Base-by-base conservation (phyloP, 2,329 filamentous ascomycete genomes). In the Fusarium albosuccineum region DNA sequence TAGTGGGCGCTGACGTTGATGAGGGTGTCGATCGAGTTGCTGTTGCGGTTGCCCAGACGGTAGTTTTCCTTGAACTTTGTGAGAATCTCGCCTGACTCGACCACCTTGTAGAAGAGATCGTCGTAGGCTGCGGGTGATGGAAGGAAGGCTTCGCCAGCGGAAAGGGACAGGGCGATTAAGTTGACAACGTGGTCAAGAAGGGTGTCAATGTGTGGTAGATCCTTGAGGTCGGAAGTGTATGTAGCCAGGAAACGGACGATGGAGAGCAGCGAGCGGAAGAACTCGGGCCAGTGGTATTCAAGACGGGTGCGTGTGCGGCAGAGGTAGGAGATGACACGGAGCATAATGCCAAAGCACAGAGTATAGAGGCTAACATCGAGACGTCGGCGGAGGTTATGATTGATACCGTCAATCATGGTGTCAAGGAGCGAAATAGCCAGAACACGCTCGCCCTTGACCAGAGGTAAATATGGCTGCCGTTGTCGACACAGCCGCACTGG, bases 71-170 rank as follows among this genome's bases (percentile, higher is more conserved):
- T 89, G 80, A 98, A 97, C 74, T 92, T 93, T 33, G 86, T 82
- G 22, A 98, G 85, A 11, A 93, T 86, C 49, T 97, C 93, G 10
- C 94, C 93, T 2, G 91, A 92, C 79, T 99, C 96, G 27, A 98
- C 94, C 2, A 98, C 87, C 80, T 99, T 99, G 87, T 99, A 99
- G 81, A 99, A 98, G 0, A 99, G 85, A 74, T 99, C 96, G 73
- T 99, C 96, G 78, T 98, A 98, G 2, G 93, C 90, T 16, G 92
- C 87, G 1, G 94, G 90, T 30, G 92, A 92, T 0, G 95, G 96
- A 8, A 99, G 85, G 79, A 99, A 98, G 3, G 92, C 90, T 77
- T 98, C 96, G 7, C 96, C 96, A 3, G 89, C 88, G 2, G 92
- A 96, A 8, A 99, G 84, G 3, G 93, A 92, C 39, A 97, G 86